Evolutionary conservation across 768 basidiomycete species (phyloP), one percentile per base, ranked within the genome.

Genomic region (Leccinum broughii): DNA sequence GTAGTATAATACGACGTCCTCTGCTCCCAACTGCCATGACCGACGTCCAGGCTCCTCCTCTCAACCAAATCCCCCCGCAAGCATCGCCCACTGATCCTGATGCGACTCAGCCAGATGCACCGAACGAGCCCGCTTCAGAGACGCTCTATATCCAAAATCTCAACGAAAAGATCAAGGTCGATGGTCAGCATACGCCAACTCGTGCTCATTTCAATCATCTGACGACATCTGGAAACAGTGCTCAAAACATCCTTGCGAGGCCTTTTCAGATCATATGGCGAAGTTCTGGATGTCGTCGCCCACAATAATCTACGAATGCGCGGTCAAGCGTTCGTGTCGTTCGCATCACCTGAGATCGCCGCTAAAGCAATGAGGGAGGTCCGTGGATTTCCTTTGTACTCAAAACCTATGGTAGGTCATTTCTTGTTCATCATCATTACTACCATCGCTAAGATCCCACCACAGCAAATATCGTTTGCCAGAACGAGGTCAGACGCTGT

Each of bases 291-390:
- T 70, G 93, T 99, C n/a, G 90, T 95, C 20, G 95, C 95, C 10
- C 97, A 99, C 74, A 77, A 81, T 55, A 98, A 97, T 79, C 77
- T 99, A 61, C 87, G 97, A 41, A 99, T 99, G 97, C 84, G 97
- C 41, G 97, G 97, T 15, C 97, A 99, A 77, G 97, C 97, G 4
- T 99, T 99, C 71, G 93, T 99, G 39, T 93, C 92, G 39, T 97
- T 99, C 74, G 82, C 82, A 58, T 86, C 86, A 35, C 80, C 86
- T 55, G 93, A 98, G 59, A 83, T 84, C 59, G 97, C 97, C 37
- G 81, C 83, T 69, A 90, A 88, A 74, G 96, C 96, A 7, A 81
- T 92, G 83, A 93, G 85, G 79, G 97, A 99, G 74, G 94, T 98
- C 44, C 83, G 87, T 61, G 86, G 93, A 39, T 98, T 99, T 73